Evolutionary conservation across 306 rosid genomes (phyloP).

Genomic region (Ormosia emarginata): DNA sequence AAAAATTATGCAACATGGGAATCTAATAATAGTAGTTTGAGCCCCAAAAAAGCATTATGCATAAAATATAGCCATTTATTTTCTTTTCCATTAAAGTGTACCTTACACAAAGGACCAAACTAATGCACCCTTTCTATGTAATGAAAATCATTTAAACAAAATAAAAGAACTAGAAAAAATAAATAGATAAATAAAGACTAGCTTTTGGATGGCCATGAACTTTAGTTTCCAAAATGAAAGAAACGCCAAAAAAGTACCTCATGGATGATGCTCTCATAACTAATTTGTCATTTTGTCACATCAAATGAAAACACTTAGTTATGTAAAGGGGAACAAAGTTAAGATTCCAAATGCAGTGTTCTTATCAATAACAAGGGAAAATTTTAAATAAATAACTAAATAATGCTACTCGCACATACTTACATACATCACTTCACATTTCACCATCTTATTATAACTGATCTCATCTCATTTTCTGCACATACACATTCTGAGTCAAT

Average conservation of each 20-base stretch:
- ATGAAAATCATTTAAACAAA: neutral
- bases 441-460: no score
- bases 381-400: neutral
- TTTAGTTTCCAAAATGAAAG: neutral
- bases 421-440: no score
- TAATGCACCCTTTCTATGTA: neutral
- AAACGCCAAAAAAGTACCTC: neutral
- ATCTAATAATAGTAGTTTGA: neutral
- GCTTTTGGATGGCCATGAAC: neutral
- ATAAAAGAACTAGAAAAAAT: no score
- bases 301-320: neutral
- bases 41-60: neutral
- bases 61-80: neutral
- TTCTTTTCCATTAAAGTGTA: neutral
- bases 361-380: neutral
- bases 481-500: no score
- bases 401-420: no score
- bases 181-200: neutral
- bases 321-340: neutral
- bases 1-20: neutral
- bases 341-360: neutral
- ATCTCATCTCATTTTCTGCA: no score
- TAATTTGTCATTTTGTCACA: neutral
- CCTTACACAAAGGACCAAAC: neutral
- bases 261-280: neutral